Base-by-base conservation (phyloP, 306 rosid genomes). In the Vachellia pachyceras region DNA sequence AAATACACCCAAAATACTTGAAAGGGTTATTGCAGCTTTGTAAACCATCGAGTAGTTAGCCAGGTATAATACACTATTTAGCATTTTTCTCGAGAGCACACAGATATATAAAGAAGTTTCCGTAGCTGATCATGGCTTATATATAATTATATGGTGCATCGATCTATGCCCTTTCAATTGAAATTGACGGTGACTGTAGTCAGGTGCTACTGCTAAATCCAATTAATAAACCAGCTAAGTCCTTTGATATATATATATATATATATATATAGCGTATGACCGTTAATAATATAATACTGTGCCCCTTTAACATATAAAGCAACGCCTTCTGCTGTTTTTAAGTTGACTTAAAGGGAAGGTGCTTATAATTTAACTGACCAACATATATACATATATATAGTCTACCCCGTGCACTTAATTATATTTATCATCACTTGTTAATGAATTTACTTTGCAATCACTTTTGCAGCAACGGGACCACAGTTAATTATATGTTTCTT, bases 271-370 rank as follows among this genome's bases (percentile, higher is more conserved):
- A 49, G 70, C 42, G 47, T 66, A 66, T 67, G 50, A 13, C 52
- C 77, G 70, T 57, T 78, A 73, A 52, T 74, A 78, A 42, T 69
- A 68, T 15, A 60, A 40, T 50, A 84, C 20, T 61, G 25, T 35
- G 46, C 73, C 36, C 60, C 86, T 82, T 79, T 79, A 75, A 76
- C 77, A 65, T 72, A 65, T 72, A 82, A 76, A 73, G 84, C 36
- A 42, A 76, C 13, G 25, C 49, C 58, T 75, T 73, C 76, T 61
- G 61, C 79, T 82, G 63, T 76, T 55, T 45, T 54, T 40, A n/a
- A 67, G 86, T 83, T 86, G 89, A 86, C 89, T 39, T 45, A 20
- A 58, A 41, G 58, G 23, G 25, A 74, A 60, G 71, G 42, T 36
- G 25, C 39, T 22, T 42, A 39, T 37, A 5, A 69, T 60, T 10